These are phyloP conservation scores for Chalciporus sphaerocephalus DNA, from an alignment of 768 basidiomycete genomes.

Conservation along the genomic window DNA sequence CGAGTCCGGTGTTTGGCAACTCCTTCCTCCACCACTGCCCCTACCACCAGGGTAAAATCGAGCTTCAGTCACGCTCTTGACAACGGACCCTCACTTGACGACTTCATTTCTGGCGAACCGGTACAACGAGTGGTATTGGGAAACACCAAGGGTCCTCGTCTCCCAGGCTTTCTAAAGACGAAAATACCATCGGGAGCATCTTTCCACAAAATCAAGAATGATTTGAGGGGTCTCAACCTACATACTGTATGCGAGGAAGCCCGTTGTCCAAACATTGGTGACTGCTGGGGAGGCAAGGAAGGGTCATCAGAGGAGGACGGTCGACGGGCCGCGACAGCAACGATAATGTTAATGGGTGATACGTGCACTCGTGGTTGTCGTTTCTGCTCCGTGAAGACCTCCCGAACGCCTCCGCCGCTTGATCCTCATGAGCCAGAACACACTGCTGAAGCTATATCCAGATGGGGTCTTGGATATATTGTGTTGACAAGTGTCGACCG, in stretches of 20 bases:
- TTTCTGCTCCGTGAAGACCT: constrained; percentile 97
- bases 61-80: constrained; percentile 52
- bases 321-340: constrained; percentile 86
- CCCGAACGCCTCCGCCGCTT: constrained; percentile 78
- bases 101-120: constrained; percentile 66
- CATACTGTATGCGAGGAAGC: constrained; percentile 99
- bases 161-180: constrained; percentile 86
- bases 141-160: constrained; percentile 70
- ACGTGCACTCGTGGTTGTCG: constrained; percentile 97
- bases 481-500: constrained; percentile 95
- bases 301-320: constrained; percentile 63
- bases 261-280: constrained; percentile 98
- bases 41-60: constrained; percentile 31
- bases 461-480: constrained; percentile 98
- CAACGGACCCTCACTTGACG: constrained; percentile 70
- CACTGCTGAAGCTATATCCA: constrained; percentile 95
- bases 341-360: constrained; percentile 99
- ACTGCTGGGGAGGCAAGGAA: constrained; percentile 93
- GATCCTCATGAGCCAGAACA: constrained; percentile 97
- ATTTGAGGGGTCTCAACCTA: constrained; percentile 83
- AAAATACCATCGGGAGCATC: constrained; percentile 86
- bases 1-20: constrained; percentile 46
- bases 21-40: constrained; percentile 30
- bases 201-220: constrained; percentile 91
- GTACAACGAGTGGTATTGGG: constrained; percentile 64